Evolutionary conservation across 495 filamentous ascomycete genomes (phyloP).

Genomic region (Staphylotrichum longicolle): DNA sequence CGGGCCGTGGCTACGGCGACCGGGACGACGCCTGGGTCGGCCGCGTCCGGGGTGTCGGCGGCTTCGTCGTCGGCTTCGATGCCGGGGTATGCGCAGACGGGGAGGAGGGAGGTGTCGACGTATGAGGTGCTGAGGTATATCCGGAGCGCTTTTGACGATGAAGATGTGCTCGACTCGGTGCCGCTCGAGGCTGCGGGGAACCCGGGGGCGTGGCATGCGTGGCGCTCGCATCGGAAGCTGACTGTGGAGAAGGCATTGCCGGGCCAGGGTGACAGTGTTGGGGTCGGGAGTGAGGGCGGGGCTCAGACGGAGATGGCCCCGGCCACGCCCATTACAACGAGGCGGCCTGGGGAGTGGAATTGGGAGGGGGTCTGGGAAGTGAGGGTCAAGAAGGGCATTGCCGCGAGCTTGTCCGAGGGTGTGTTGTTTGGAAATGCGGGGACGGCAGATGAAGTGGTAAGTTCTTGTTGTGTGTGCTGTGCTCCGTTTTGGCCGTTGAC

Average conservation of each 20-base stretch:
- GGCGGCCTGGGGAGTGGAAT: constrained; percentile 81
- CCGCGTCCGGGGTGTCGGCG: constrained; percentile 20
- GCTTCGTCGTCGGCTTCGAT: constrained; percentile 4
- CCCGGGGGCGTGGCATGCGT: constrained; percentile 85
- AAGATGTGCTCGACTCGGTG: constrained; percentile 69
- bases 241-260: constrained; percentile 24
- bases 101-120: constrained; percentile 43
- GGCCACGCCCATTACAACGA: constrained; percentile 18
- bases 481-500: constrained; percentile 22
- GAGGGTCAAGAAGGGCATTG: constrained; percentile 71
- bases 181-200: constrained; percentile 82
- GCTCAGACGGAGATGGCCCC: constrained; percentile 8
- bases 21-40: constrained; percentile 37
- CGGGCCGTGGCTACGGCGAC: constrained; percentile 24
- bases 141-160: constrained; percentile 75
- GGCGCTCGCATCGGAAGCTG: constrained; percentile 64
- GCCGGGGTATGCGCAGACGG: constrained; percentile 18
- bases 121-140: constrained; percentile 75
- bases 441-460: constrained; percentile 67
- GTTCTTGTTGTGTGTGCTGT: constrained; percentile 19
- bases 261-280: not conserved
- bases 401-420: constrained; percentile 70
- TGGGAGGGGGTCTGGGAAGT: constrained; percentile 96
- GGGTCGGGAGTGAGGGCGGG: constrained; percentile 6
- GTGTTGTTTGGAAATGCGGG: constrained; percentile 66